Percentiles rank a stretch among this genome's conserved stretches.
Conservation (phyloP, 768 basidiomycete species). For the Megacollybia marginata region DNA sequence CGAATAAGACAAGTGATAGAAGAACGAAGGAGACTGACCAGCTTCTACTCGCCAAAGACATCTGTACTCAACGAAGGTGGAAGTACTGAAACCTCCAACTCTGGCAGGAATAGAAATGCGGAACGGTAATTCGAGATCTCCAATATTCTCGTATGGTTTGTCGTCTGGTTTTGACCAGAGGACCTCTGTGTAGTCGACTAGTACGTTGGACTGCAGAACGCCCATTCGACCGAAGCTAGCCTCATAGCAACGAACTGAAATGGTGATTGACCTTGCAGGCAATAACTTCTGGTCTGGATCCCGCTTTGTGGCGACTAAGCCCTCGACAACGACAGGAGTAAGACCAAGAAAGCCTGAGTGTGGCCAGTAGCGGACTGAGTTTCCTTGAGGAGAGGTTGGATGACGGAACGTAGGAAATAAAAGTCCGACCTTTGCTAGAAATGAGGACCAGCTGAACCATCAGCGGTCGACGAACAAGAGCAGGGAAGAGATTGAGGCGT, state of each 20-base stretch:
- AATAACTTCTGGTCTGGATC: conserved; percentile 67
- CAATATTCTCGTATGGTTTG: conserved; percentile 54
- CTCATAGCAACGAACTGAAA: conserved; percentile 84
- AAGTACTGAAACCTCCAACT: conserved; percentile 59
- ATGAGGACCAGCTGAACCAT: conserved; percentile 69
- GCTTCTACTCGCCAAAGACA: conserved; percentile 83
- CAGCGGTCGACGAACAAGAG: conserved; percentile 9
- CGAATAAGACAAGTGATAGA: conserved; percentile 8
- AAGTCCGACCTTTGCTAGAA: conserved; percentile 45
- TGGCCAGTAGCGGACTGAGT: conserved; percentile 68
- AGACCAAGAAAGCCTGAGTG: conserved; percentile 73
- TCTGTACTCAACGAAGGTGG: conserved; percentile 70
- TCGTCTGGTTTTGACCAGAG: conserved; percentile 62
- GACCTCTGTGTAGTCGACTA: conserved; percentile 58
- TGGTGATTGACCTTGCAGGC: conserved; percentile 54
- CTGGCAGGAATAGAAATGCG: conserved; percentile 59
- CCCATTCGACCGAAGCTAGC: conserved; percentile 58
- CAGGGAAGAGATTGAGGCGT: conserved; percentile 13
- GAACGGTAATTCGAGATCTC: conserved; percentile 64
- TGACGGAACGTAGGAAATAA: not conserved
- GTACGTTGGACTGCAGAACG: conserved; percentile 49
- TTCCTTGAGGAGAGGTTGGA: conserved; percentile 32
- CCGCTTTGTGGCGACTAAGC: conserved; percentile 65
- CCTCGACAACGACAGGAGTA: conserved; percentile 73
- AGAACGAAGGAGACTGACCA: conserved; percentile 34